Conservation (phyloP, 2,329 filamentous ascomycete species). For the Beauveria asiatica region DNA sequence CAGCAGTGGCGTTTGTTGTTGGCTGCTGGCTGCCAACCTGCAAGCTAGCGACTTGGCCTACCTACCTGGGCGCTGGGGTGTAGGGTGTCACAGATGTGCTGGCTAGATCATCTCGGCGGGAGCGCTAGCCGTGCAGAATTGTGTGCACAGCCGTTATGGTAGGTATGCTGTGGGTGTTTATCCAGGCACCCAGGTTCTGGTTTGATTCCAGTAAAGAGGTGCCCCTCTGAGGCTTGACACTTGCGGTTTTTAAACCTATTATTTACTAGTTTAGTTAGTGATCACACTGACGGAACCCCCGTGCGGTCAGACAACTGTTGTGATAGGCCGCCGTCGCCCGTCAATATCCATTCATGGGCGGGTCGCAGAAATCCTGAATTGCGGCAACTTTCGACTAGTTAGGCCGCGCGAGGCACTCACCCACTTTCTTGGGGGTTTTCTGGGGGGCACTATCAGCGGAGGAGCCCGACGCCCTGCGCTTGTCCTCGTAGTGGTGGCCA, state of each 20-base stretch:
- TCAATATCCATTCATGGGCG: background rate
- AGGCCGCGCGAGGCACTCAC: background rate
- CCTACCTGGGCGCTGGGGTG: background rate
- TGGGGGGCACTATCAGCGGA: background rate
- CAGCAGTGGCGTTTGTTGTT: background rate
- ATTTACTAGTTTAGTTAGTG: too few relatives aligned
- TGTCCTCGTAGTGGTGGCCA: background rate
- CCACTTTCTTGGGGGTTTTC: background rate
- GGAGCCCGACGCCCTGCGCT: background rate
- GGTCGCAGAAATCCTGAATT: background rate
- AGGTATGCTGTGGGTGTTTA: too few relatives aligned
- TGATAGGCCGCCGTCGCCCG: constrained; percentile 4
- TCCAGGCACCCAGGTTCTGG: too few relatives aligned
- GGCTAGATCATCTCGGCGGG: background rate
- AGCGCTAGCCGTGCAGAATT: background rate
- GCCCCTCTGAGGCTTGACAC: background rate
- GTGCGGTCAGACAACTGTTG: background rate
- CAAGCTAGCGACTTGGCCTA: background rate
- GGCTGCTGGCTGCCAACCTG: background rate
- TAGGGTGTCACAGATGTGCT: background rate
- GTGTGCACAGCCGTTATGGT: too few relatives aligned
- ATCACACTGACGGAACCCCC: background rate
- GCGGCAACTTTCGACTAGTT: background rate
- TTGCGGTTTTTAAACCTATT: background rate
- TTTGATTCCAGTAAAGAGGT: too few relatives aligned